These are phyloP conservation scores for Theileria annulata DNA, from an alignment of 169 alveolate species.

Conservation along the genomic window DNA sequence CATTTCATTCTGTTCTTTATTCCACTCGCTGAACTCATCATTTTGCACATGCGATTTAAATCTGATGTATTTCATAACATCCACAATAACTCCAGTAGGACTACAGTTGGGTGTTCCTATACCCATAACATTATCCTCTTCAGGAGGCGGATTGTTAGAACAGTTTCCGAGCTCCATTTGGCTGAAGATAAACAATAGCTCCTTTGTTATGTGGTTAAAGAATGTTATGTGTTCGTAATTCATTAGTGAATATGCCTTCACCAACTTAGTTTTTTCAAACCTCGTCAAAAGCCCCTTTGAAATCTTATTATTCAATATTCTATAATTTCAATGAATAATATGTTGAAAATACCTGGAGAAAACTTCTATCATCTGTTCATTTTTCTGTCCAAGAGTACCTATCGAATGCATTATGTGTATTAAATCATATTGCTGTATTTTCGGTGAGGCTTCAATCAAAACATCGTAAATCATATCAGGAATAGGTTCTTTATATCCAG, in stretches of 20 bases:
- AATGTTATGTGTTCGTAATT: constrained; percentile 65
- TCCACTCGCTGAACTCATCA: not conserved
- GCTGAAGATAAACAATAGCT: constrained; percentile 34
- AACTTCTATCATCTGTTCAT: constrained; percentile 20
- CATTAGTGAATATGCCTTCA: constrained; percentile 51
- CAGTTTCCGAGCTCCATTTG: constrained; percentile 55
- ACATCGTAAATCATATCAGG: constrained; percentile 25
- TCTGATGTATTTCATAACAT: constrained; percentile 20
- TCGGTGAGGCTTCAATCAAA: constrained; percentile 21
- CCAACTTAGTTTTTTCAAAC: constrained; percentile 54
- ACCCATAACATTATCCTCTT: constrained; percentile 23
- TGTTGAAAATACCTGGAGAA: constrained; percentile 36
- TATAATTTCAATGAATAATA: not conserved
- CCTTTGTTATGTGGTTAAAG: constrained; percentile 50
- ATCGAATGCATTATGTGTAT: constrained; percentile 32
- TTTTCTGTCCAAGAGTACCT: constrained; percentile 26
- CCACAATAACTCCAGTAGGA: constrained; percentile 53
- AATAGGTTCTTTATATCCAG: constrained; percentile 7
- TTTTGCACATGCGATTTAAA: not conserved
- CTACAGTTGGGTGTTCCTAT: constrained; percentile 16
- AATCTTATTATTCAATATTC: constrained; percentile 38
- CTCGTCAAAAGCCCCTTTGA: constrained; percentile 48
- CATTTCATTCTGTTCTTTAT: not conserved
- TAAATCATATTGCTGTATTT: constrained; percentile 6
- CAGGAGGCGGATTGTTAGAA: not conserved